phyloP scores from a whole-genome alignment of 352 stramenopile species.

The Phytophthora citricola region DNA sequence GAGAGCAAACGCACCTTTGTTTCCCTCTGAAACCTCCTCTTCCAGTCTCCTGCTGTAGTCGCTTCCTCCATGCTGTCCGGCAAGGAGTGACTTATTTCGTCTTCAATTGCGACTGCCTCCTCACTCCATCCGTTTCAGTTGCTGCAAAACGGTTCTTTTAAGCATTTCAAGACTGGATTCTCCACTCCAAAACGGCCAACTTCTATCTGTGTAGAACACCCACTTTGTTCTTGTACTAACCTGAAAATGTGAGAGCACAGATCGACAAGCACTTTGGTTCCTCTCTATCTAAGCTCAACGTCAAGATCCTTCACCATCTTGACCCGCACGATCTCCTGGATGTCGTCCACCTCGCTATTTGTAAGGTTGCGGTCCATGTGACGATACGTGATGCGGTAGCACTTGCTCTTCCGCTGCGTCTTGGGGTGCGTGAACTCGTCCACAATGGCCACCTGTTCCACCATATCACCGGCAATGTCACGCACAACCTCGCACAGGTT shows the following conservation, averaged over 20 bases:
- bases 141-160: conserved; percentile 12
- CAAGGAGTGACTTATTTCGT: conserved; percentile 17
- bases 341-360: conserved; percentile 98
- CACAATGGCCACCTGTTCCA: conserved; percentile 94
- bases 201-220: not conserved
- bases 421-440: conserved; percentile 99
- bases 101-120: conserved; percentile 26
- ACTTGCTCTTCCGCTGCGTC: conserved; percentile 95
- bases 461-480: conserved; percentile 96
- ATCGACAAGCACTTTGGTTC: not conserved
- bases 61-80: conserved; percentile 21
- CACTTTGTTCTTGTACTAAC: conserved; percentile 11
- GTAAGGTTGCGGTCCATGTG: conserved; percentile 99
- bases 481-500: conserved; percentile 98
- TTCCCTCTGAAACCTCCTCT: conserved; percentile 70
- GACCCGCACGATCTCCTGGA: conserved; percentile 91
- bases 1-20: conserved; percentile 51
- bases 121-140: conserved; percentile 42
- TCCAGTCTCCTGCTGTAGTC: conserved; percentile 50
- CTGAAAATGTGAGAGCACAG: not conserved
- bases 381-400: conserved; percentile 98
- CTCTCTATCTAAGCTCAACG: conserved; percentile 91
- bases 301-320: conserved; percentile 79
- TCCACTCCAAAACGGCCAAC: conserved; percentile 5
- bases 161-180: too few relatives aligned